Evolutionary conservation across 768 basidiomycete species (phyloP), one percentile per base, ranked within the genome.

Genomic region (Antrodiella citrinella): DNA sequence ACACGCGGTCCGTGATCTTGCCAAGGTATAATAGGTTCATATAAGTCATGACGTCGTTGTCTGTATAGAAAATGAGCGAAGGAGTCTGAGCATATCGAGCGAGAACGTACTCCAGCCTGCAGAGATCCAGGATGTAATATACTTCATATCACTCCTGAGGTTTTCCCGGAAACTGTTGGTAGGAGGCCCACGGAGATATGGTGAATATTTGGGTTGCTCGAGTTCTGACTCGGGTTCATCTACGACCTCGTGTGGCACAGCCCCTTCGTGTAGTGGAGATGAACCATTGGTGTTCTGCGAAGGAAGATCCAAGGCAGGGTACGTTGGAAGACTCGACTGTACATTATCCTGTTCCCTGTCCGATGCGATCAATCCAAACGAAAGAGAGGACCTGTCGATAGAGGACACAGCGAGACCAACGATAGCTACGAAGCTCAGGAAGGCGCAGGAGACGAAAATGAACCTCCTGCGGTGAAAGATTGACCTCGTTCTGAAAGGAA

Each of bases 41-140:
- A 56, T 67, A 59, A 4, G 84, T 84, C 78, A 86, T 84, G 24
- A 86, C 82, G 66, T 86, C 84, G 70, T 87, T 87, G 4, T 84
- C 84, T 86, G 56, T 15, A 43, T 24, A 47, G 40, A 41, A 49
- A 39, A 39, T 41, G 21, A 19, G 35, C 24, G 4, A 30, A 38
- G 26, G 23, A 18, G 7, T 21, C 24, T n/a, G n/a, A n/a, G 15
- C 44, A 40, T 39, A 3, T 35, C 13, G 18, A 19, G 47, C 25
- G 30, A n/a, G 22, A 18, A 61, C 67, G 47, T 23, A 68, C 67
- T 86, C 85, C 85, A 88, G 38, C 86, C 86, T n/a, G 84, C 83
- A 30, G 80, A 79, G 38, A 80, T 70, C 83, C 83, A 88, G 12
- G 82, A 82, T 1, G 84, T 81, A 51, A 88, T 77, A 54, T 86